Conservation (phyloP, 1,139 yeast genomes). For the Lodderomyces oxycetoniae region DNA sequence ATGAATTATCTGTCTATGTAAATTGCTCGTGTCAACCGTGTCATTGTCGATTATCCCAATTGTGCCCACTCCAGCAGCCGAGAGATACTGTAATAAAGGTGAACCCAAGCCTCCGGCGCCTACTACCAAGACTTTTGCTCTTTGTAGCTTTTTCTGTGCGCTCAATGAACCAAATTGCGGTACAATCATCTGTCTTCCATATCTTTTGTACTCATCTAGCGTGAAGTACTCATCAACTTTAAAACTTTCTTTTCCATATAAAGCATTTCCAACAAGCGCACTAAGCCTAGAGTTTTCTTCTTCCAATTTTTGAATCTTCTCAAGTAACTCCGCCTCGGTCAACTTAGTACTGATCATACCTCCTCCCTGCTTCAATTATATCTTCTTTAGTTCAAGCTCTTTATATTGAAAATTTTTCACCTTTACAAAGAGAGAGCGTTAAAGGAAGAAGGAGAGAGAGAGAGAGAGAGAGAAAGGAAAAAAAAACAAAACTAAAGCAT, state of each 20-base stretch:
- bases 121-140: slow-evolving; percentile 61
- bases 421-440: background rate
- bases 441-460: background rate
- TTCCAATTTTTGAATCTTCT: slow-evolving; percentile 20
- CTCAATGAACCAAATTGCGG: slow-evolving; percentile 59
- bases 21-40: slow-evolving; percentile 72
- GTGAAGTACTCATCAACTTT: slow-evolving; percentile 18
- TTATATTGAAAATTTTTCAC: too few relatives aligned
- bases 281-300: slow-evolving; percentile 21
- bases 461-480: too few relatives aligned
- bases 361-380: too few relatives aligned
- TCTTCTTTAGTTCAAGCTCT: too few relatives aligned
- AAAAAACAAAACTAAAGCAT: background rate
- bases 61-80: slow-evolving; percentile 83
- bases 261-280: too few relatives aligned
- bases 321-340: slow-evolving; percentile 17
- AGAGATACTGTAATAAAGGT: slow-evolving; percentile 80
- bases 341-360: background rate
- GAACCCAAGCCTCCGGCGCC: slow-evolving; percentile 99
- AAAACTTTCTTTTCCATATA: background rate
- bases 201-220: slow-evolving; percentile 69
- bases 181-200: slow-evolving; percentile 95
- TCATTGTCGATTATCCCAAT: slow-evolving; percentile 90
- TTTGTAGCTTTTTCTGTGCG: slow-evolving; percentile 57
- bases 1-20: slow-evolving; percentile 88